phyloP scores from a whole-genome alignment of 352 stramenopile species.

The Globisporangium alternatum region DNA sequence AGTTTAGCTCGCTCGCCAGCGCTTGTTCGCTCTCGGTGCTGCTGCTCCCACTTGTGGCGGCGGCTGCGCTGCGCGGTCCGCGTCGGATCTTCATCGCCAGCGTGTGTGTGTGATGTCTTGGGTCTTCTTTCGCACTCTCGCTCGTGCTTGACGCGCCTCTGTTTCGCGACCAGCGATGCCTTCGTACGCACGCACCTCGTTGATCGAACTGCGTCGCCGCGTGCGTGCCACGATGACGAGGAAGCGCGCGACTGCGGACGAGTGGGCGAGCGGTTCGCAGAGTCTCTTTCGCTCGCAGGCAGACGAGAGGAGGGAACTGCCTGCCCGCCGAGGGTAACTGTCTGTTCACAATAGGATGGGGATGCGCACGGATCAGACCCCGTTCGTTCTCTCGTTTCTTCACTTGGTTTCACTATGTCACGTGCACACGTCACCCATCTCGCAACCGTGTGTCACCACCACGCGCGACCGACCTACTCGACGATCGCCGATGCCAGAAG shows the following conservation, averaged over 20 bases:
- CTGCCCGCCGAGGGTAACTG: not conserved
- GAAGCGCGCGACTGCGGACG: not conserved
- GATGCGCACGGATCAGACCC: not conserved
- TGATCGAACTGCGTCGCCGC: not conserved
- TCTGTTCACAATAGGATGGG: no score
- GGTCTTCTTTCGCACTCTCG: not conserved
- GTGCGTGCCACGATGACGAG: not conserved
- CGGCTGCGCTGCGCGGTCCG: not conserved
- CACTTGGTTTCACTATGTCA: not conserved
- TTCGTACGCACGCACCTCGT: not conserved
- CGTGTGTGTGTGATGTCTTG: not conserved
- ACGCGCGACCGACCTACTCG: no score
- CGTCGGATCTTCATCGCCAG: slow-evolving; percentile 1
- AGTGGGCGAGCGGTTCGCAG: not conserved
- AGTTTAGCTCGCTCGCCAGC: slow-evolving; percentile 1
- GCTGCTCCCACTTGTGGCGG: not conserved
- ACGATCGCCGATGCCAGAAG: not conserved
- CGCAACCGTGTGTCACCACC: not conserved
- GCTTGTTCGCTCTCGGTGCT: slow-evolving; percentile 4
- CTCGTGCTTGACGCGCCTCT: not conserved
- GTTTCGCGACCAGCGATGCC: not conserved
- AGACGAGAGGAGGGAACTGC: not conserved
- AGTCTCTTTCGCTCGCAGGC: not conserved
- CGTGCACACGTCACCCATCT: not conserved
- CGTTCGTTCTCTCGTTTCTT: no score